These are phyloP conservation scores for Trametes sp. DNA, from an alignment of 1,284 basidiomycete genomes.

Conservation along the genomic window DNA sequence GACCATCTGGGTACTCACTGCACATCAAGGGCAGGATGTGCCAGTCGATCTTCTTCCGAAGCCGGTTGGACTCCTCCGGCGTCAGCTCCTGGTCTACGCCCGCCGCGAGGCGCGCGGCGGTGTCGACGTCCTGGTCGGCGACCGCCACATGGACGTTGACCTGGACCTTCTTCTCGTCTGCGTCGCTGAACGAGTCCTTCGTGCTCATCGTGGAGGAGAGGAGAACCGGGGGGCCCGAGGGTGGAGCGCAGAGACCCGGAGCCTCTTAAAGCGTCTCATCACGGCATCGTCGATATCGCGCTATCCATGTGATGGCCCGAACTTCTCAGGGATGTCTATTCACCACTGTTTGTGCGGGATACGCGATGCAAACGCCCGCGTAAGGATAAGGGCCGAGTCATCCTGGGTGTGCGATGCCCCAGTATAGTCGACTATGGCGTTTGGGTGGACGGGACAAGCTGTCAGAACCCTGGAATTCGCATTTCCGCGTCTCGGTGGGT, in stretches of 20 bases:
- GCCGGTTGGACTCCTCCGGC: slow-evolving; percentile 55
- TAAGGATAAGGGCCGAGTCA: not conserved
- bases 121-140: slow-evolving; percentile 56
- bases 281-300: slow-evolving; percentile 23
- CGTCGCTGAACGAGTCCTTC: slow-evolving; percentile 26
- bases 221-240: not conserved
- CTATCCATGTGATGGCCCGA: slow-evolving; percentile 22
- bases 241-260: not conserved
- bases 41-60: slow-evolving; percentile 71
- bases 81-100: slow-evolving; percentile 52
- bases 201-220: slow-evolving; percentile 23
- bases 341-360: not conserved
- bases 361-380: not conserved
- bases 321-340: slow-evolving; percentile 25
- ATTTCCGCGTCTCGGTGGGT: not conserved
- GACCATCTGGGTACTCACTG: slow-evolving; percentile 50
- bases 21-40: slow-evolving; percentile 77
- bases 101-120: slow-evolving; percentile 60
- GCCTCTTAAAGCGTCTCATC: slow-evolving; percentile 20
- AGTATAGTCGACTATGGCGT: too few species aligned
- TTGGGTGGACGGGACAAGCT: too few species aligned
- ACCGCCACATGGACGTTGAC: slow-evolving; percentile 36
- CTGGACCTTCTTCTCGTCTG: slow-evolving; percentile 35
- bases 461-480: too few species aligned
- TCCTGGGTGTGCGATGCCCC: not conserved